Base-by-base conservation (phyloP, 164 flowering plant genomes). In the Protea cynaroides region DNA sequence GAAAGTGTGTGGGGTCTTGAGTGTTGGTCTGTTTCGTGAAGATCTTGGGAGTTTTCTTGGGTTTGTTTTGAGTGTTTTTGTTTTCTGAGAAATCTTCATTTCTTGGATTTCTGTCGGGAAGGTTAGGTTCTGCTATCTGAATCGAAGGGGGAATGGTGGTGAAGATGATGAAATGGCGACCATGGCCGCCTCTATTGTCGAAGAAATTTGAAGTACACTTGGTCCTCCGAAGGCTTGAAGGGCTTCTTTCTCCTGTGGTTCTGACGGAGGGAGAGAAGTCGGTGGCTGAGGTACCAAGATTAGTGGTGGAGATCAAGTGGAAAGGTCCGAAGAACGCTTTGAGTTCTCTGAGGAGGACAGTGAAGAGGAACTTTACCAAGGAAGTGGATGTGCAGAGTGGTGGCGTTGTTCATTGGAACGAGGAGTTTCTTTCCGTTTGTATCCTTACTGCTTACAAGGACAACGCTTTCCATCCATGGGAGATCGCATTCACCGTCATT, bases 121-220 rank as follows among this genome's bases (percentile, higher is more conserved):
- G 10, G 3, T 24, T 1, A 13, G 37, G 47, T 52, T 43, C 19
- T 65, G 62, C n/a, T 29, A 13, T 61, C 49, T 5, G 65, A 29
- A 34, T 21, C 6, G 15, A 34, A 40, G 29, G 64, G 44, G 54
- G 61, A 75, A 91, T 85, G 97, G 97, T 84, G 79, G 99, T 86
- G 87, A 89, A 80, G 80, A 89, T 91, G 95, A 95, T 92, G 88
- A 81, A 73, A 77, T 89, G 99, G 99, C 81, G 96, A 70, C 97
- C 97, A 40, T 89, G 97, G 99, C 96, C 96, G 72, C 94, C 96
- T 11, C 65, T 79, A 59, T 52, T 70, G 56, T 62, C 89, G 71
- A 86, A 60, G 71, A 91, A 89, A 77, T 92, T 77, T 71, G 87
- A 84, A 79, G 97, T 92, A 58, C 86, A 69, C 69, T 70, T 95